Base-by-base conservation (phyloP, 208 protist genomes). In the Acanthamoeba lenticulata region DNA sequence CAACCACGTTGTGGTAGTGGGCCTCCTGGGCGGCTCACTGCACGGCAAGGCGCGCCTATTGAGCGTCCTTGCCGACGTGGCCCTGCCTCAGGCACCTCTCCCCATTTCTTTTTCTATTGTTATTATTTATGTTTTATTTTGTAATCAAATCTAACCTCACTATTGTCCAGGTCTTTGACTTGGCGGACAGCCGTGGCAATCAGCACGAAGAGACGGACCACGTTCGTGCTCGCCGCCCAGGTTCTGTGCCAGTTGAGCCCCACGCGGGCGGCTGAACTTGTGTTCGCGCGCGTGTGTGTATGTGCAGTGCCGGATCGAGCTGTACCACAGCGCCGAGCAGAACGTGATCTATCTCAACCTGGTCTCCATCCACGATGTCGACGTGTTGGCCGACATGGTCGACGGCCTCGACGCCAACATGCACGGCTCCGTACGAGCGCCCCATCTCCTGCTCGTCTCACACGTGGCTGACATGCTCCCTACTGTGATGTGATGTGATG, bases 331-430 rank as follows among this genome's bases (percentile, higher is more conserved):
- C 69, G 69, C 69, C 11, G 69, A 81, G n/a, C 69, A 81, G 40
- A 81, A 81, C 69, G n/a, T 81, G 21, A 34, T 81, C 38, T 81
- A 81, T 42, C 69, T 81, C 69, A 81, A 81, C 69, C 69, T 81
- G 21, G 69, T 81, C 69, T 81, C 69, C 29, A 81, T 81, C 17
- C 69, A 81, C 69, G 69, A 81, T 34, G 44, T 9, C 38, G 32
- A 47, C 40, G 38, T 81, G 38, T 29, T 81, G 15, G 69, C 29
- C 36, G 38, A 45, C 69, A 49, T 81, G 69, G n/a, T 81, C 38
- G 36, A 81, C 34, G 15, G 21, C 1, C 69, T 81, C 29, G 40
- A 81, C 21, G 13, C 15, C 2, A 81, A 47, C 69, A 81, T 45
- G 40, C 38, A 81, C 69, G 9, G 44, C n/a, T 13, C 69, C 21